These are phyloP conservation scores for Microbotryum saponariae DNA, from an alignment of 1,284 basidiomycete genomes.

Conservation along the genomic window DNA sequence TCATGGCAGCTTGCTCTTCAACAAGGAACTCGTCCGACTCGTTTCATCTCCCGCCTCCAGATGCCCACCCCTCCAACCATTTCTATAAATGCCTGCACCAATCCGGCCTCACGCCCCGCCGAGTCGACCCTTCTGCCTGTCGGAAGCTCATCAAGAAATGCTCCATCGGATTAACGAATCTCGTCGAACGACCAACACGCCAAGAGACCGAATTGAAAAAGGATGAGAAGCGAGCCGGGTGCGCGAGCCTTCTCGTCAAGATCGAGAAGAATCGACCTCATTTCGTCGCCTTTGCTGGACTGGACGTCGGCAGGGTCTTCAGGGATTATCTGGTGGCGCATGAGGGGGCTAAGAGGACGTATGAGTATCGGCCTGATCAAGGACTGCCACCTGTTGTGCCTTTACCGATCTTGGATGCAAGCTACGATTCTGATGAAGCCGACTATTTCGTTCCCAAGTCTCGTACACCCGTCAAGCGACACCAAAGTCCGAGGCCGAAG, in stretches of 20 bases:
- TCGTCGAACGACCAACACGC: constrained; percentile 19
- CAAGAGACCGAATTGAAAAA: constrained; percentile 52
- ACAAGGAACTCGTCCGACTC: background rate
- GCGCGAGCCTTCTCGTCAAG: constrained; percentile 53
- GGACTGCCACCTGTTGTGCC: too few relatives aligned
- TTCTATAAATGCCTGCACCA: constrained; percentile 49
- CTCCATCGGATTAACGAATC: constrained; percentile 45
- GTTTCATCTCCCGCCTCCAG: constrained; percentile 1
- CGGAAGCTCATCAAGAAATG: constrained; percentile 47
- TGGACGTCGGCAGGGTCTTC: too few relatives aligned
- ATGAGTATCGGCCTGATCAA: too few relatives aligned
- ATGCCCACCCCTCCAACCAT: constrained; percentile 57
- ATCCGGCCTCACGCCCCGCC: constrained; percentile 53
- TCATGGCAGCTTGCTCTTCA: too few relatives aligned
- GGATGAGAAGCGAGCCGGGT: constrained; percentile 50
- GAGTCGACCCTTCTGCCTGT: constrained; percentile 48
- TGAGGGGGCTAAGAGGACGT: too few relatives aligned
- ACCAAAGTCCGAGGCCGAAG: too few relatives aligned
- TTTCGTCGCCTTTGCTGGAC: constrained; percentile 42
- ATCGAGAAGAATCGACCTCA: constrained; percentile 51
- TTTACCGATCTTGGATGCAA: too few relatives aligned
- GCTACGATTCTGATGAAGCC: too few relatives aligned
- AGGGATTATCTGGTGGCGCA: too few relatives aligned
- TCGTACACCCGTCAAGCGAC: too few relatives aligned
- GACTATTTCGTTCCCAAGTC: too few relatives aligned